phyloP scores from a whole-genome alignment of 2,329 filamentous ascomycete genomes.

The Monosporascus sp. region DNA sequence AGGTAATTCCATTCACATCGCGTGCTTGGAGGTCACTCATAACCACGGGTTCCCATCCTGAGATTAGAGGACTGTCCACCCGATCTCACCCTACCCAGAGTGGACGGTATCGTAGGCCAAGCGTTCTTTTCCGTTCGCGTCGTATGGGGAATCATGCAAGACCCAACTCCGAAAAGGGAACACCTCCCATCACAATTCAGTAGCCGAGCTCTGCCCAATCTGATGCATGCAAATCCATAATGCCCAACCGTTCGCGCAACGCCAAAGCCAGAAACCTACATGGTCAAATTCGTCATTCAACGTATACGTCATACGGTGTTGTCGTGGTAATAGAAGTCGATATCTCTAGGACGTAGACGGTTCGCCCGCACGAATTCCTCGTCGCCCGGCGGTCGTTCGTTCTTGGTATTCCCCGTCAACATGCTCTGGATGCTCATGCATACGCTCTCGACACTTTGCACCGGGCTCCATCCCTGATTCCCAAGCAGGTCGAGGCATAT shows the following conservation, averaged over 20 bases:
- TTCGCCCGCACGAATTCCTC: conserved; percentile 83
- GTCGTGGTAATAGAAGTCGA: conserved; percentile 92
- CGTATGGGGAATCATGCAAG: not conserved
- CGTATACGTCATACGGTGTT: conserved; percentile 55
- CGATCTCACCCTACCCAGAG: too few species aligned
- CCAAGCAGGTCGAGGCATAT: conserved; percentile 95
- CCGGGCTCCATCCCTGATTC: conserved; percentile 85
- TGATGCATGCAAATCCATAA: not conserved
- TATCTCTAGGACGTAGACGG: conserved; percentile 74
- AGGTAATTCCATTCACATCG: too few species aligned
- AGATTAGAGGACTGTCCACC: too few species aligned
- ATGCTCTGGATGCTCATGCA: conserved; percentile 98
- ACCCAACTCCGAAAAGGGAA: too few species aligned
- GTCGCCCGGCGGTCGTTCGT: conserved; percentile 85
- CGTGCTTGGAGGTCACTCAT: too few species aligned
- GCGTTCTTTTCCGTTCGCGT: too few species aligned
- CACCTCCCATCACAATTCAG: too few species aligned
- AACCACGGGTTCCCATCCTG: too few species aligned
- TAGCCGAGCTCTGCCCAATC: not conserved
- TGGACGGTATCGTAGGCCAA: too few species aligned
- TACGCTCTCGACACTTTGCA: conserved; percentile 94
- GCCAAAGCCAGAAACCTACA: conserved; percentile 9
- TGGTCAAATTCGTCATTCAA: conserved; percentile 3
- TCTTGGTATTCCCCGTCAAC: conserved; percentile 89
- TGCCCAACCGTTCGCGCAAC: conserved; percentile 9